These are phyloP conservation scores for Crotalaria pallida DNA, from an alignment of 306 rosid species.

Conservation along the genomic window DNA sequence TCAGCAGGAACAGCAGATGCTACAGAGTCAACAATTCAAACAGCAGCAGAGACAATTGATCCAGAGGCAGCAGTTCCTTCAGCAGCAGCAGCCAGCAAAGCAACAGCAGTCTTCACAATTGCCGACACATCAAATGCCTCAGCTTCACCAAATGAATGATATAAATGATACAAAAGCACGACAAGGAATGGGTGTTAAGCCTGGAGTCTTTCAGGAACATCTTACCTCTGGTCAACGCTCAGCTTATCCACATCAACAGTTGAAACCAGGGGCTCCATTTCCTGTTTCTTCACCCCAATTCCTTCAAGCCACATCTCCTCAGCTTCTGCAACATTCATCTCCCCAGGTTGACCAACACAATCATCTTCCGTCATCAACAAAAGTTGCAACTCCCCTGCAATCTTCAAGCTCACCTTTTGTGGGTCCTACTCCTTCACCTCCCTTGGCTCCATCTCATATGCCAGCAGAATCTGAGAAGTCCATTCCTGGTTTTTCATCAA, in stretches of 20 bases:
- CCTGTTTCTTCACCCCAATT: constrained; percentile 68
- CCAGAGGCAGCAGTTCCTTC: constrained; percentile 53
- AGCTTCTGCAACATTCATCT: constrained; percentile 78
- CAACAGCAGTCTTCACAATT: constrained; percentile 62
- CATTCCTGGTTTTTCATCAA: constrained; percentile 44
- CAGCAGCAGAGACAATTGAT: constrained; percentile 47
- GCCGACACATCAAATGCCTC: constrained; percentile 62
- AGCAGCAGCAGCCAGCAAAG: constrained; percentile 46
- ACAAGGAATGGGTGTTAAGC: constrained; percentile 56
- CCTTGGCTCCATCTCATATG: constrained; percentile 81
- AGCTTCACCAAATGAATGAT: constrained; percentile 68
- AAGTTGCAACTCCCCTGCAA: constrained; percentile 77
- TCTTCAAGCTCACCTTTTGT: constrained; percentile 77
- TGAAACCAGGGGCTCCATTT: constrained; percentile 61
- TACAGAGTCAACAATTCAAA: constrained; percentile 49
- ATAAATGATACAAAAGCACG: constrained; percentile 63
- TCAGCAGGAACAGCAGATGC: constrained; percentile 60
- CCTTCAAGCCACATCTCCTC: constrained; percentile 84
- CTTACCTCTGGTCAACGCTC: constrained; percentile 62
- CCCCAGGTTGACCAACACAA: constrained; percentile 86
- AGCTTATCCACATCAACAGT: constrained; percentile 62
- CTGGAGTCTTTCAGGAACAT: constrained; percentile 74
- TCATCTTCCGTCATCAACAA: constrained; percentile 45
- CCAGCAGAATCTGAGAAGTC: constrained; percentile 83
- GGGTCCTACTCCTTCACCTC: constrained; percentile 83